phyloP scores from a whole-genome alignment of 177 flowering plant species.

The Vitis hybrid region DNA sequence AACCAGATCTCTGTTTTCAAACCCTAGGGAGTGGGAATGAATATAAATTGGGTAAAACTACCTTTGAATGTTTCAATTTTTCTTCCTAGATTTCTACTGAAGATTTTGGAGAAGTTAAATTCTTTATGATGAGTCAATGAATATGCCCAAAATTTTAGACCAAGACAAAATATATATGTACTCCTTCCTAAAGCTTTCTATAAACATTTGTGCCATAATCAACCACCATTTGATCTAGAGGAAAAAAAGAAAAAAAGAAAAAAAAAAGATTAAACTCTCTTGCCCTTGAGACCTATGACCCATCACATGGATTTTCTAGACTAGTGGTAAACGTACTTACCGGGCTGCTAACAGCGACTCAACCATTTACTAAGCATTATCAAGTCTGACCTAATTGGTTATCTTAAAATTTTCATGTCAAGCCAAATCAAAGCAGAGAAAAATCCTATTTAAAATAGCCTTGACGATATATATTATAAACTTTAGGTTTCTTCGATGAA shows the following conservation, averaged over 20 bases:
- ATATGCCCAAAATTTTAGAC: not conserved
- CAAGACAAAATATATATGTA: no score
- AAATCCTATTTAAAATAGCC: not conserved
- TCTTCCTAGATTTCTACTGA: not conserved
- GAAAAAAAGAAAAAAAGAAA: no score
- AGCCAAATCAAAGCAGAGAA: not conserved
- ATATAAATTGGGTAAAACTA: not conserved
- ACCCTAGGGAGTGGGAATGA: not conserved
- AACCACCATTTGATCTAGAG: no score
- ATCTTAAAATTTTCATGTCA: not conserved
- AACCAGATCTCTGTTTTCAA: not conserved
- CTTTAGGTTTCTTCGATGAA: not conserved
- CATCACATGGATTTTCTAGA: no score
- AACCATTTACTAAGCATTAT: no score
- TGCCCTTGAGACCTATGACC: no score
- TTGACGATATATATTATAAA: not conserved
- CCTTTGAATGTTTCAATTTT: constrained; percentile 8
- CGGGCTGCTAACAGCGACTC: no score
- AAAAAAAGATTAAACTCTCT: no score
- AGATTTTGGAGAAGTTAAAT: not conserved
- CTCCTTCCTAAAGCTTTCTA: no score
- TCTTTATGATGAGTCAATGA: constrained; percentile 1
- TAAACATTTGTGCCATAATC: no score
- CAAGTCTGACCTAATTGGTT: no score
- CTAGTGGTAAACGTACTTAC: no score